Percentiles rank a stretch among this genome's conserved stretches.
phyloP scores from a whole-genome alignment of 2,329 filamentous ascomycete genomes.

The Calonectria henricotiae region DNA sequence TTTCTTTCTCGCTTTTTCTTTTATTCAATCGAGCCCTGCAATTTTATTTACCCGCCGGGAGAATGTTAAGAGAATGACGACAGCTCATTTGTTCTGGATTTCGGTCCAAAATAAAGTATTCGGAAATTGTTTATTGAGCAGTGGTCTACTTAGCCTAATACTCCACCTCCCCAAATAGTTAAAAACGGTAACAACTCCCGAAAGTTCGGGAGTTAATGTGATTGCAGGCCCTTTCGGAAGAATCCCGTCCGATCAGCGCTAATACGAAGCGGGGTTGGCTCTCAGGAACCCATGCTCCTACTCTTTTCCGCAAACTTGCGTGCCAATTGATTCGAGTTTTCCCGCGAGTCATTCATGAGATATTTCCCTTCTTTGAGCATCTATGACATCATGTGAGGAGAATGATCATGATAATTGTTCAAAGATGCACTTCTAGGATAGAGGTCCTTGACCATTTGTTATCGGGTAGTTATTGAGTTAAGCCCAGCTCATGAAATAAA shows the following conservation, averaged over 20 bases:
- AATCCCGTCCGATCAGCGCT: background rate
- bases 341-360: background rate
- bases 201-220: background rate
- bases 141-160: conserved; percentile 13
- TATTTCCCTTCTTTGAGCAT: background rate
- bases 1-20: background rate
- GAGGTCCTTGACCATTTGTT: no score
- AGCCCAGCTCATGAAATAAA: no score
- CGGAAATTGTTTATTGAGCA: background rate
- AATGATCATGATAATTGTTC: background rate
- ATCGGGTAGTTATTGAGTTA: no score
- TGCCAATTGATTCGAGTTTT: background rate
- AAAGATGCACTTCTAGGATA: no score
- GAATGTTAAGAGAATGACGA: background rate
- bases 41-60: conserved; percentile 9
- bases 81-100: background rate
- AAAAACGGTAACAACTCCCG: conserved; percentile 1
- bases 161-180: background rate
- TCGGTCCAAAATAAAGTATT: background rate
- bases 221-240: background rate
- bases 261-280: conserved; percentile 6
- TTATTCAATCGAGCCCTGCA: background rate
- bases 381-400: background rate
- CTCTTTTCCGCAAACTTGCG: conserved; percentile 7
- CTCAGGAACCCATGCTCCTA: background rate